Percentiles rank a stretch among this genome's conserved stretches.
Conservation (phyloP, 208 protist genomes). For the Wallacemonas sp. region DNA sequence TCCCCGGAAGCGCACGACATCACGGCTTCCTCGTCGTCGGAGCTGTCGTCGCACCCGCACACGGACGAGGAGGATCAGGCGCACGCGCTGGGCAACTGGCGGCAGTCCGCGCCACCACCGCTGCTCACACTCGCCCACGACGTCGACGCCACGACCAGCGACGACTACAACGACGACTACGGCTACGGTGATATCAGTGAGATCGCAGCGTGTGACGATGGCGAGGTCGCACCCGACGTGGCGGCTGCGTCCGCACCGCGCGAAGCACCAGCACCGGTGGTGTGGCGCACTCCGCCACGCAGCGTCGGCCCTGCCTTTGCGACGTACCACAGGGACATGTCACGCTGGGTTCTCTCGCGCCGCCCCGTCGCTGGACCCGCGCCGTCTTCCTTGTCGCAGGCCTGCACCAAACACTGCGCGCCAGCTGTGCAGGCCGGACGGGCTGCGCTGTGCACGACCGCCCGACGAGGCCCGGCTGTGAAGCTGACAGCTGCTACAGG, state of each 20-base stretch:
- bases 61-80: background rate
- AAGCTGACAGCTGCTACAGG: slow-evolving; percentile 18
- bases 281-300: background rate
- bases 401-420: background rate
- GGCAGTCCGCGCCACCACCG: background rate
- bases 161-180: background rate
- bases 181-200: background rate
- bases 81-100: background rate
- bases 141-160: background rate
- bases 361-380: too few relatives aligned
- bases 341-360: background rate
- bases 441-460: too few relatives aligned
- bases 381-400: background rate
- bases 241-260: too few relatives aligned
- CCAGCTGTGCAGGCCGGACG: too few relatives aligned
- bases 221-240: too few relatives aligned
- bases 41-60: background rate
- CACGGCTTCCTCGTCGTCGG: too few relatives aligned
- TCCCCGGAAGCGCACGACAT: too few relatives aligned
- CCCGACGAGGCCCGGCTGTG: slow-evolving; percentile 16
- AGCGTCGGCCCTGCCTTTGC: background rate
- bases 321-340: background rate
- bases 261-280: too few relatives aligned
- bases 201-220: background rate
- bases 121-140: background rate